These are phyloP conservation scores for Paramecium tetraurelia DNA, from an alignment of 73 alveolate species.

Conservation along the genomic window DNA sequence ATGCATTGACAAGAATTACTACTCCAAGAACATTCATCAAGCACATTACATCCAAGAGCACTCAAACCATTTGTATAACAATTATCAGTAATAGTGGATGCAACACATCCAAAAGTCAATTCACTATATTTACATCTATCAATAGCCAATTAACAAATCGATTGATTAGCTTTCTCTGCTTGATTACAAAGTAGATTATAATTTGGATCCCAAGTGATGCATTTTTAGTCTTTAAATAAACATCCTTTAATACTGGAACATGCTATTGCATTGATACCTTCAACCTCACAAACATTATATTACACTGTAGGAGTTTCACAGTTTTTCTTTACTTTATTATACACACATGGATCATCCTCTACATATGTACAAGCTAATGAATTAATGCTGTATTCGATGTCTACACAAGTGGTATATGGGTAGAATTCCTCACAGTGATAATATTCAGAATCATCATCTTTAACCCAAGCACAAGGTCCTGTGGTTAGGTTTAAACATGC, in stretches of 20 bases:
- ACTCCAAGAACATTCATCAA: not conserved
- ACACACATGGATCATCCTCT: conserved; percentile 15
- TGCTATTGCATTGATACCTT: conserved; percentile 4
- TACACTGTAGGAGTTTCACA: not conserved
- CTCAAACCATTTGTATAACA: conserved; percentile 13
- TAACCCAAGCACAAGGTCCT: conserved; percentile 37
- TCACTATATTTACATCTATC: conserved; percentile 26
- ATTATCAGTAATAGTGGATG: conserved; percentile 18
- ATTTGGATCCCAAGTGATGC: not conserved
- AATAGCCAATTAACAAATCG: not conserved
- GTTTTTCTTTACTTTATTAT: not conserved
- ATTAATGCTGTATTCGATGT: not conserved
- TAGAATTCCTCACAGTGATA: not conserved
- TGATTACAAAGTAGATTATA: not conserved
- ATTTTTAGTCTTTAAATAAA: not conserved
- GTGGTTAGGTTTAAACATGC: conserved; percentile 7
- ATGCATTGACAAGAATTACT: not conserved
- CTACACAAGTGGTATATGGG: conserved; percentile 12
- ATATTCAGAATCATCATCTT: not conserved
- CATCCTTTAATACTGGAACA: not conserved
- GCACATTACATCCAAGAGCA: not conserved
- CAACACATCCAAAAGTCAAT: conserved; percentile 1
- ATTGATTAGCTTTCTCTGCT: not conserved
- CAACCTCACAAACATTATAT: not conserved
- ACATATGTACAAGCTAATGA: not conserved